A percentile compares a stretch with the other conserved stretches of the same genome.
These are phyloP conservation scores for Madurella mycetomatis DNA, from an alignment of 2,329 filamentous ascomycete genomes.

Conservation along the genomic window DNA sequence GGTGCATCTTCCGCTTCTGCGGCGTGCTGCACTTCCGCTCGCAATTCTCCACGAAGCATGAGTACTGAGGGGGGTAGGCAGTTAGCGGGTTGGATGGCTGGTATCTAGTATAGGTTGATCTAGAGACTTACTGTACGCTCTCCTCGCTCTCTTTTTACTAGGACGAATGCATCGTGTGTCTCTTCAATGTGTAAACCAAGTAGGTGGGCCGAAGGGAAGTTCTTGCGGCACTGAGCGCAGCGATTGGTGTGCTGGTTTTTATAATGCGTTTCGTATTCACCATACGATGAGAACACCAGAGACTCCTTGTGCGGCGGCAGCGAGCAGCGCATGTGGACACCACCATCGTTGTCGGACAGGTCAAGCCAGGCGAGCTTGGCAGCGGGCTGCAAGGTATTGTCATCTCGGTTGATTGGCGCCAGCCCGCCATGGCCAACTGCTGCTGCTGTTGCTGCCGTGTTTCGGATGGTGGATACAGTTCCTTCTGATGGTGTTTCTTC, in stretches of 20 bases:
- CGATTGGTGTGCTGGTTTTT: slow-evolving; percentile 74
- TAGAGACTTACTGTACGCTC: slow-evolving; percentile 68
- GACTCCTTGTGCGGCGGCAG: slow-evolving; percentile 73
- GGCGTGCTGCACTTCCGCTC: slow-evolving; percentile 78
- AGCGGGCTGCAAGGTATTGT: slow-evolving; percentile 17
- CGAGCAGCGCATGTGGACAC: slow-evolving; percentile 65
- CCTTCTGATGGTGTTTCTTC: slow-evolving; percentile 39
- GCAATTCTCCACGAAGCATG: slow-evolving; percentile 86
- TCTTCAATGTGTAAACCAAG: slow-evolving; percentile 84
- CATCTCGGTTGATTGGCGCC: slow-evolving; percentile 8
- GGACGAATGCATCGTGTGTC: slow-evolving; percentile 77
- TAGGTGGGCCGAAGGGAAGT: slow-evolving; percentile 80
- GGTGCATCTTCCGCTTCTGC: slow-evolving; percentile 78
- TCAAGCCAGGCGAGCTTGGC: slow-evolving; percentile 61
- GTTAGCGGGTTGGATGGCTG: slow-evolving; percentile 1
- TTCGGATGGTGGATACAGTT: slow-evolving; percentile 1
- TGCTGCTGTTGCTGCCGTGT: not conserved
- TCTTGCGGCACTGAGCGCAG: slow-evolving; percentile 78
- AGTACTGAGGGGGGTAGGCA: slow-evolving; percentile 52
- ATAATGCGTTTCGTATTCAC: slow-evolving; percentile 86
- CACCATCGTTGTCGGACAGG: slow-evolving; percentile 32
- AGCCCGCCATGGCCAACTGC: not conserved
- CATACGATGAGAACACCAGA: slow-evolving; percentile 67
- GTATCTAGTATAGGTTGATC: no score
- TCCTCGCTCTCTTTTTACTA: slow-evolving; percentile 68